Evolutionary conservation across 2,329 filamentous ascomycete genomes (phyloP).

Genomic region (Dichotomopilus funicola): DNA sequence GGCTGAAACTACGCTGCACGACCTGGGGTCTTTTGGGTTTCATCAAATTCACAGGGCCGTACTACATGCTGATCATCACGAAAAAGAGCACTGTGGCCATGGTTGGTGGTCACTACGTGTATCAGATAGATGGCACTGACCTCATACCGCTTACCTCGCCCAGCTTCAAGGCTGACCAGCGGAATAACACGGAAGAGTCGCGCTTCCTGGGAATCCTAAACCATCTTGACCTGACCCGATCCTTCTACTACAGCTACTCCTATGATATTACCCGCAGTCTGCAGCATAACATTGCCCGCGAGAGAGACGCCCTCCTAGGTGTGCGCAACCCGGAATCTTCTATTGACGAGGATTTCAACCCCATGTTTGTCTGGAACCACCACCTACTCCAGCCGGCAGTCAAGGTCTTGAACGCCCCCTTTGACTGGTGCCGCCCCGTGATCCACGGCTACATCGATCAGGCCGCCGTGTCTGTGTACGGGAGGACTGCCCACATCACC

Average conservation of each 20-base stretch:
- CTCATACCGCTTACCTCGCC: constrained; percentile 78
- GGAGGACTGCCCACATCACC: constrained; percentile 82
- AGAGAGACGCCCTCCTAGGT: constrained; percentile 63
- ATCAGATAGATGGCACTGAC: constrained; percentile 91
- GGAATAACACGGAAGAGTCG: constrained; percentile 72
- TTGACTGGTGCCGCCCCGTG: constrained; percentile 93
- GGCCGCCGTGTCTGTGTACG: constrained; percentile 76
- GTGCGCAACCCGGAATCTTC: constrained; percentile 48
- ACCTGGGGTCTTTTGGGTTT: constrained; percentile 94
- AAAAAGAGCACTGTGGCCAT: constrained; percentile 95
- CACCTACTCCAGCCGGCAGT: constrained; percentile 75
- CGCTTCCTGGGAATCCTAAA: constrained; percentile 84
- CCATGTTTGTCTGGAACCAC: constrained; percentile 98
- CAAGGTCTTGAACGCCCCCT: constrained; percentile 66
- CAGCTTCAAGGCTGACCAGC: constrained; percentile 67
- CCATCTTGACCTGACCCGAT: constrained; percentile 82
- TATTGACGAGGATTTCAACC: constrained; percentile 64
- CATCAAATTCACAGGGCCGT: constrained; percentile 89
- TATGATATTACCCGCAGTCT: constrained; percentile 92
- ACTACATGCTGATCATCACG: constrained; percentile 95
- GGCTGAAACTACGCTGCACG: constrained; percentile 80
- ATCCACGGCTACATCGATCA: constrained; percentile 97
- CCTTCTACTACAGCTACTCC: constrained; percentile 97
- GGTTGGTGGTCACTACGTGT: constrained; percentile 92
- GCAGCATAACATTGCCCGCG: constrained; percentile 82